phyloP scores from a whole-genome alignment of 805 yeast species.

The Wickerhamomyces kurtzmanii region DNA sequence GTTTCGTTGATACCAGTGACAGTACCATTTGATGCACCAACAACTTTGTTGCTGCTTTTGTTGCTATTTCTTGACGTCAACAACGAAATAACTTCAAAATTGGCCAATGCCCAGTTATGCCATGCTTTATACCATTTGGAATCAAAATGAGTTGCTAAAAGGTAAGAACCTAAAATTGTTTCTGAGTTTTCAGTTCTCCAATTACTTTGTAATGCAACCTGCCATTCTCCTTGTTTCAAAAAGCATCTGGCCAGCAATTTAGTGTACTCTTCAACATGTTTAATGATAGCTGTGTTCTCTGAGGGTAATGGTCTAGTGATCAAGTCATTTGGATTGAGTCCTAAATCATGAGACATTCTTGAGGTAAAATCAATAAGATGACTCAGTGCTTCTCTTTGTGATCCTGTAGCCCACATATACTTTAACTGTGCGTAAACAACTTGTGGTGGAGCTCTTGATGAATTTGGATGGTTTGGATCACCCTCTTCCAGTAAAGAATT shows the following conservation, averaged over 20 bases:
- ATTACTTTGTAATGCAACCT: constrained; percentile 63
- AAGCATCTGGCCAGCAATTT: constrained; percentile 86
- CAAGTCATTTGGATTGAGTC: constrained; percentile 78
- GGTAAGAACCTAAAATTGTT: constrained; percentile 81
- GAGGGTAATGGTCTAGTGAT: constrained; percentile 81
- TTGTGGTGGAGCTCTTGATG: constrained; percentile 87
- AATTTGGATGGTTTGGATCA: constrained; percentile 34
- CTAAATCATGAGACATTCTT: constrained; percentile 80
- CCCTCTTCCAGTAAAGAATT: constrained; percentile 69
- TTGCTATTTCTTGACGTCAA: constrained; percentile 25
- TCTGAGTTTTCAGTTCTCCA: constrained; percentile 80
- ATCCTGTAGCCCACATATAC: constrained; percentile 95
- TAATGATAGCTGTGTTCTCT: constrained; percentile 30
- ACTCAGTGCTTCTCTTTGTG: constrained; percentile 73
- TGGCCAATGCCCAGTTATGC: constrained; percentile 99
- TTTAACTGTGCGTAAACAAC: constrained; percentile 96
- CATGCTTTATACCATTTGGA: constrained; percentile 94
- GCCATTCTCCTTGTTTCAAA: constrained; percentile 98
- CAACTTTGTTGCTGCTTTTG: constrained; percentile 15
- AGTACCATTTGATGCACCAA: constrained; percentile 5
- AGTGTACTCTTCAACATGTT: constrained; percentile 76
- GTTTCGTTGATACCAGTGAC: constrained; percentile 20
- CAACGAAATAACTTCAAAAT: constrained; percentile 85
- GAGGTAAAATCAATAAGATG: constrained; percentile 87
- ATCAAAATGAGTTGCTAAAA: constrained; percentile 93